Evolutionary conservation across 2,329 filamentous ascomycete species (phyloP), one percentile per base, ranked within the genome.

Genomic region (Pseudogymnoascus sp.): DNA sequence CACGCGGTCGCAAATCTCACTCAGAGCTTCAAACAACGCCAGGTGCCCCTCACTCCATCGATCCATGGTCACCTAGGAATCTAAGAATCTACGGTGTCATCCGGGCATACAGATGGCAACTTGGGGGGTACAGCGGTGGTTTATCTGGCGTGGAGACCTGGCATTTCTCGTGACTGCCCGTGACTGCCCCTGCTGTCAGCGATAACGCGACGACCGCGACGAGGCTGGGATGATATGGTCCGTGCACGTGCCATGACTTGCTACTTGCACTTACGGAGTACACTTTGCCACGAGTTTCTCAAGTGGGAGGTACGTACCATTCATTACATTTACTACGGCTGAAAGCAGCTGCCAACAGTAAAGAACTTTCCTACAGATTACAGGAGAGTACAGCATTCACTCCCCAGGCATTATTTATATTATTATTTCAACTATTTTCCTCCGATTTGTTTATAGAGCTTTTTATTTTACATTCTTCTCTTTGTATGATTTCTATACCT

Each of bases 1-100:
- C 25, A 62, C 33, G 2, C 45, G 25, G 22, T 38, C 16, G 22
- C 60, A 62, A 35, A 62, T 58, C 45, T 62, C 25, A n/a, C 25
- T 25, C 4, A 62, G 28, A 60, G 60, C 45, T 58, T 39, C 49
- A 38, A 62, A 62, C 33, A 62, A 25, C 6, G 60, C 60, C 25
- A 62, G 45, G 2, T 23, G 60, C 30, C 45, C 60, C 19, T 62
- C 60, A 19, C 45, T 28, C 42, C 60, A 61, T 16, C 11, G 35
- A n/a, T 58, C 60, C 60, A 61, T 61, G 19, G 39, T 19, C 16
- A 19, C 28, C 16, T n/a, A 22, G 3, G 22, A 22, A 14, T 39
- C 8, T n/a, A 8, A 0, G 28, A n/a, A 16, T 16, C 19, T 12
- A 30, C 28, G 4, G 30, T 3, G 55, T 19, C 22, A 25, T 38